Percentiles rank a stretch among this genome's conserved stretches.
Evolutionary conservation across 192 early-diverging fungal genomes (phyloP).

Genomic region (Dissophora ornata): DNA sequence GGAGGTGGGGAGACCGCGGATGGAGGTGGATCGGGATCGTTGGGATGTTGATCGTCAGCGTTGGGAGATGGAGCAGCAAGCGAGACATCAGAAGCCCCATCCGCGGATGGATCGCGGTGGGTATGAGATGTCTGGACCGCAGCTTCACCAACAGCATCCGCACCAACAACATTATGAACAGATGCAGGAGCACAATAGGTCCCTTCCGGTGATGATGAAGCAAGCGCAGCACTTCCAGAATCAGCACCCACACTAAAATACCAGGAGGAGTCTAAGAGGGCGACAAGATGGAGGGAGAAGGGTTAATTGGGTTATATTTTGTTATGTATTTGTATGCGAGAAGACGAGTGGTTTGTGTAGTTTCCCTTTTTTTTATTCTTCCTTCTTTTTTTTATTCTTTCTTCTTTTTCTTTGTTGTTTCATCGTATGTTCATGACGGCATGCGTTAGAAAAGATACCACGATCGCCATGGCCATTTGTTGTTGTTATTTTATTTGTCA

Average conservation of each 20-base stretch:
- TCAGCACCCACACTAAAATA: background rate
- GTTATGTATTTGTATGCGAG: too few species aligned
- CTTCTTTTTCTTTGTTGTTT: background rate
- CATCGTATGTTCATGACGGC: background rate
- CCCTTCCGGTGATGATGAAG: background rate
- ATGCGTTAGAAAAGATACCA: too few species aligned
- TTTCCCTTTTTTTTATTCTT: conserved; percentile 1
- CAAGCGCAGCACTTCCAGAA: conserved; percentile 2
- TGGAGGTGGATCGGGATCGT: conserved; percentile 4
- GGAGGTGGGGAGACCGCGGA: conserved; percentile 1
- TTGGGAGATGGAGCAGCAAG: conserved; percentile 21
- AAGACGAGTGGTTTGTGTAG: too few species aligned
- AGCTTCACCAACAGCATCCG: background rate
- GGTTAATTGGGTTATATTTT: background rate
- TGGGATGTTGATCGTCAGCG: conserved; percentile 21
- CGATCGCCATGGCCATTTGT: too few species aligned
- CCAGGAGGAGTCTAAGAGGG: too few species aligned
- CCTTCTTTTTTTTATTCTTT: background rate
- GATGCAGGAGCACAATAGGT: background rate
- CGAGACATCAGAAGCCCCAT: background rate
- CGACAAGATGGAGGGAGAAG: too few species aligned
- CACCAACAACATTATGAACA: conserved; percentile 5
- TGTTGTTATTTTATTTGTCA: too few species aligned
- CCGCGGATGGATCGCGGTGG: background rate
- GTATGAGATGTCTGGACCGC: conserved; percentile 3